Evolutionary conservation across 306 rosid species (phyloP).

Genomic region (Fragaria iinumae): DNA sequence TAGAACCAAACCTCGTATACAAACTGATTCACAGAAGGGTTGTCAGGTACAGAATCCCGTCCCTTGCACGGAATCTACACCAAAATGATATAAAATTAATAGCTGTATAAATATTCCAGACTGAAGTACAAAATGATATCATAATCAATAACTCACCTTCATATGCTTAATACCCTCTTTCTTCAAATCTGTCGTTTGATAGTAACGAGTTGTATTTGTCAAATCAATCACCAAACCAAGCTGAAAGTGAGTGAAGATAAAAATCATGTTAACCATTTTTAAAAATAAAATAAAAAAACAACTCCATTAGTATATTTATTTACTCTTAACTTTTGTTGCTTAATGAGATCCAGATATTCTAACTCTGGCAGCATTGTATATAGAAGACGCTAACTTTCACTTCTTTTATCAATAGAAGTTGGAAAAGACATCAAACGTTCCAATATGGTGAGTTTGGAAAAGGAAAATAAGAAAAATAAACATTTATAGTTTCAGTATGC

Average conservation of each 20-base stretch:
- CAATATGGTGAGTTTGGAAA: not conserved
- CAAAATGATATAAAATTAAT: constrained; percentile 31
- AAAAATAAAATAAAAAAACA: not conserved
- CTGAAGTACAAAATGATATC: constrained; percentile 21
- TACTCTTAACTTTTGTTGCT: not conserved
- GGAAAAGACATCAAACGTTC: not conserved
- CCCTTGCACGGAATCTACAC: constrained; percentile 92
- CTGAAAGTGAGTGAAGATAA: constrained; percentile 52
- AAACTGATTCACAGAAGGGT: constrained; percentile 76
- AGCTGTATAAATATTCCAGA: constrained; percentile 17
- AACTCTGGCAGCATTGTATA: not conserved
- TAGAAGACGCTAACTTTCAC: not conserved
- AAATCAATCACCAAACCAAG: constrained; percentile 98
- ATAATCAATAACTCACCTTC: constrained; percentile 54
- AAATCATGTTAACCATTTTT: constrained; percentile 12
- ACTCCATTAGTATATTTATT: not conserved
- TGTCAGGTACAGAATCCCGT: constrained; percentile 92
- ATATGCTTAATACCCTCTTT: constrained; percentile 96
- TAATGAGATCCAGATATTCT: not conserved
- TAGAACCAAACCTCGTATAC: constrained; percentile 82
- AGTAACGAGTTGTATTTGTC: constrained; percentile 89
- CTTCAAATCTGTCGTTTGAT: constrained; percentile 76
- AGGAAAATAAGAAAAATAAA: not conserved
- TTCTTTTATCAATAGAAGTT: not conserved
- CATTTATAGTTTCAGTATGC: constrained; percentile 16